Base-by-base conservation (phyloP, 1,284 basidiomycete genomes). In the Trametes hirsuta region DNA sequence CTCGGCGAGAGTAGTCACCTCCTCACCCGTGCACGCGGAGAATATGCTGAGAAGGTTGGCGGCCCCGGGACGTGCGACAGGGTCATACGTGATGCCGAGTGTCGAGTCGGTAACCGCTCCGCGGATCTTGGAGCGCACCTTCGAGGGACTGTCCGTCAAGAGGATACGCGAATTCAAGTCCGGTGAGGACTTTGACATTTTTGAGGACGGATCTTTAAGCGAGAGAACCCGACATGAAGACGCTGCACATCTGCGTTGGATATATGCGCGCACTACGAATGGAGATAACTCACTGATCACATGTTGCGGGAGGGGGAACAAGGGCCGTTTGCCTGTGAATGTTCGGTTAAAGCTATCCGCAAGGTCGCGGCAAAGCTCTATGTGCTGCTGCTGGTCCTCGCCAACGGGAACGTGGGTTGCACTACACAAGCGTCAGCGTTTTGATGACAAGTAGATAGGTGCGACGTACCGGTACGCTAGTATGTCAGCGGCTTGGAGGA, bases 161-260 rank as follows among this genome's bases (percentile, higher is more conserved):
- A 94, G 78, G 66, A 98, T 94, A 25, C 95, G 89, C 1, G 94
- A 95, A n/a, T 84, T 77, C 1, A 84, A 67, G 70, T 93, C 87
- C 0, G 89, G 90, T 0, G 93, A 83, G 0, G 96, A 98, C 74
- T 98, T 98, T 42, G 95, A 97, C 96, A 98, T 98, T 75, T 98
- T 98, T 10, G 88, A 84, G 0, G 80, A 78, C 0, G 95, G 93
- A 72, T 97, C 91, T 57, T 87, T 88, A 14, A 98, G 84, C 3
- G 94, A 96, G 8, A 97, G 84, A 15, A 95, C 79, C 52, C 93
- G 84, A 71, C 84, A 86, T 1, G 87, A 88, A 0, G 87, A 83
- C 0, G 94, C 95, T 96, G 65, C 2, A 6, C 40, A 8, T 10
- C n/a, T 36, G 53, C 35, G 34, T 53, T 10, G 48, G n/a, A 21